Base-by-base conservation (phyloP, 441 rosid genomes). In the Erodium moschatum region DNA sequence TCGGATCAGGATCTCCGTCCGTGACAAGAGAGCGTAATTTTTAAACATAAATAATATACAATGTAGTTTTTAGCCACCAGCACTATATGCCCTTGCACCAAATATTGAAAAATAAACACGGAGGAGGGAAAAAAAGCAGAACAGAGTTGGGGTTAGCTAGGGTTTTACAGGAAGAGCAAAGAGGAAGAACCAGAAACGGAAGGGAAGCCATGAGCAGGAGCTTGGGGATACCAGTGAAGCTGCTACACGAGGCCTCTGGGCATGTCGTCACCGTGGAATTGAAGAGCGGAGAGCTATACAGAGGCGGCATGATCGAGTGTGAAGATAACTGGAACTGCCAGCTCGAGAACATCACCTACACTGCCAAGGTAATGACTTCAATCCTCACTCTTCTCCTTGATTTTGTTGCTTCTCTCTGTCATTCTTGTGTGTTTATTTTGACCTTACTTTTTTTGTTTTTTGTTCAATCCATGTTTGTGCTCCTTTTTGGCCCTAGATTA, bases 311-410 rank as follows among this genome's bases (percentile, higher is more conserved):
- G 74, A 62, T 75, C 63, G 78, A 75, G 72, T 75, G 78, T 65
- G 78, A 75, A 68, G 78, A 75, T 62, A 75, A 75, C 74, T 75
- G 78, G 74, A 75, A 71, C 65, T 75, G 74, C 71, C 78, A 75
- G 62, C 78, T 75, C 61, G 78, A 75, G 72, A 75, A 56, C 70
- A 75, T 75, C 72, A 75, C 74, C 31, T 75, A 67, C 69, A 75
- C 78, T 13, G 74, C 78, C 16, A 75, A 70, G 72, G 78, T 75
- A 46, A 4, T 48, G 16, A 0, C 54, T 48, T 15, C 13, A 0
- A 24, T 24, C 27, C 27, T 24, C 13, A 2, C 13, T 50, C 58
- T 2, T 50, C 58, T 0, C n/a, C 54, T 12, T n/a, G 5, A 46
- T 24, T 24, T 24, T 24, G 1, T 24, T 24, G 27, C 16, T 6